Base-by-base conservation (phyloP, 75 land plant species). In the Cupressus sempervirens region DNA sequence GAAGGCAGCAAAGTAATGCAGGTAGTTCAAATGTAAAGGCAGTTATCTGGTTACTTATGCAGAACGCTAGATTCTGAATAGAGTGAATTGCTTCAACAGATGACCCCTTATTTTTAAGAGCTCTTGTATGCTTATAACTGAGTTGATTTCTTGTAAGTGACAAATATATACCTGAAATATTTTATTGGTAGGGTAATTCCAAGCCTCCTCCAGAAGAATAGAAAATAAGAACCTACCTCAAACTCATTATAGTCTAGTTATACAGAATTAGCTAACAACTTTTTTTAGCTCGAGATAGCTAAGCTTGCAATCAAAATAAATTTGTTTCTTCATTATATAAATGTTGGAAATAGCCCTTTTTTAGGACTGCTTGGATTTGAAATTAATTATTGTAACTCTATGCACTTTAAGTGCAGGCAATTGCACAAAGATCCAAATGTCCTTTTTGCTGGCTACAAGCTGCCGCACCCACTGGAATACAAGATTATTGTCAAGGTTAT, bases 391-490 rank as follows among this genome's bases (percentile, higher is more conserved):
- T 65, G 15, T 77, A 84, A 68, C 52, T 35, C 65, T n/a, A 7
- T 86, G 77, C 15, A 38, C 32, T 76, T 86, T 45, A 12, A 13
- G 23, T 9, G 82, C 82, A 97, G 97, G 99, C 99, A 97, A 81
- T 87, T 97, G 72, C 99, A 97, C 86, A 90, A 94, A 68, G 99
- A 97, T 77, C 93, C 93, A 18, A 94, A 92, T 89, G 97, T 97
- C 30, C 90, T 97, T 23, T 97, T 97, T 87, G 96, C 97, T 70
- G 99, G 99, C 1, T 97, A 97, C 90, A 97, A 95, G 93, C 92
- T n/a, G n/a, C n/a, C n/a, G n/a, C n/a, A n/a, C n/a, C n/a, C n/a
- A n/a, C n/a, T n/a, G n/a, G n/a, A n/a, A 86, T 97, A 97, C 90
- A 94, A 95, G 82, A 91, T 97, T 56, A 84, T 97, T 53, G 90